Base-by-base conservation (phyloP, 2,329 filamentous ascomycete genomes). In the Endothia cerciana region DNA sequence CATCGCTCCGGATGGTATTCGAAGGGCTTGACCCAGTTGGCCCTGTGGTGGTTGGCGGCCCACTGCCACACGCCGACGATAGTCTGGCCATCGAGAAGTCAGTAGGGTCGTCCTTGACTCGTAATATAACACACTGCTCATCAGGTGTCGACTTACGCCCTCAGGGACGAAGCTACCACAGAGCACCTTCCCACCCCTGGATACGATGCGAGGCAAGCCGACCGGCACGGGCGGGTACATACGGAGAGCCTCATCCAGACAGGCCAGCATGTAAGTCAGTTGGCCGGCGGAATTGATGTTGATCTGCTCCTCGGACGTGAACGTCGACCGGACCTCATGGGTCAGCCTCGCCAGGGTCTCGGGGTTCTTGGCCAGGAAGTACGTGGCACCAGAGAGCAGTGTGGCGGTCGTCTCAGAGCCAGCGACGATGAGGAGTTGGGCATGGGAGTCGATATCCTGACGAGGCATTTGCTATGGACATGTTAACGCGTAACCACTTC, bases 171-270 rank as follows among this genome's bases (percentile, higher is more conserved):
- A 61, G 4, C 67, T 41, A 3, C 70, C 71, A 0, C 60, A 64
- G 63, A 73, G 67, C 17, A 53, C 62, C 11, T 57, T 67, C 3
- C 71, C 70, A n/a, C 67, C 71, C 17, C 38, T 49, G 3, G 70
- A 65, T 1, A 69, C 66, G 1, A 67, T 36, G 0, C 71, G 69
- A 1, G 65, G 65, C 25, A 71, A 36, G 7, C 68, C 70, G 11
- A 45, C 30, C 2, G 68, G 57, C 0, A 70, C 65, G 19, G 72
- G 71, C 6, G 80, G 78, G 62, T 79, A 81, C 55, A 78, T 70
- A 7, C 80, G 75, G 45, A 82, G 65, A 5, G 72, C 72, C 69
- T 82, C 80, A 7, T 80, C 73, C 15, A 81, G 69, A 57, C 71
- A 74, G 2, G 79, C 79, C 13, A 73, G 67, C 62, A 81, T 71